phyloP scores from a whole-genome alignment of 331 rosid genomes.

The Pyracantha coccinea region DNA sequence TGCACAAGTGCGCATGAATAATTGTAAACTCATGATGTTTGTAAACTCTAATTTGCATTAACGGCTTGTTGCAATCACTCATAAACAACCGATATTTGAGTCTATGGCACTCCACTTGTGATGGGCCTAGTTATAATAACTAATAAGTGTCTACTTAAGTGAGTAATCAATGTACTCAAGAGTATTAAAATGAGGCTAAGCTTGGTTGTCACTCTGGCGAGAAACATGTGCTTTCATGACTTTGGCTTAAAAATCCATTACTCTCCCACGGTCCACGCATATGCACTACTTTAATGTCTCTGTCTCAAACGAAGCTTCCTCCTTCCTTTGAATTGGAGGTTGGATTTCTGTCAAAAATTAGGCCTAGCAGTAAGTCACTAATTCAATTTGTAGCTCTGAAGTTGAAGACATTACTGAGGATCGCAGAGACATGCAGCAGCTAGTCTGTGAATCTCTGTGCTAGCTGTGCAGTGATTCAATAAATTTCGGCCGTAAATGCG shows the following conservation, averaged over 20 bases:
- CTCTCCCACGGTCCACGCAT: background rate
- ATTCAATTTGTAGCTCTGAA: background rate
- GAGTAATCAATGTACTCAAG: background rate
- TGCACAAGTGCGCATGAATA: background rate
- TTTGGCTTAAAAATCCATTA: slow-evolving; percentile 2
- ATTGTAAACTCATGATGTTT: too few species aligned
- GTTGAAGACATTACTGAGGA: background rate
- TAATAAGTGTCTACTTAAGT: background rate
- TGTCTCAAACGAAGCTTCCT: background rate
- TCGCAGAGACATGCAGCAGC: background rate
- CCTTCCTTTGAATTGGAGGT: background rate
- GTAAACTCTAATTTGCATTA: too few species aligned
- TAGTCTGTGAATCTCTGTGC: background rate
- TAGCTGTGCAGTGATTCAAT: background rate
- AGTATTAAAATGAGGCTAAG: background rate
- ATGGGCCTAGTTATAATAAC: background rate
- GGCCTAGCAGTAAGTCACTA: background rate
- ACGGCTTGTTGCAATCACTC: too few species aligned
- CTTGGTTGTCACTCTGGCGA: slow-evolving; percentile 2
- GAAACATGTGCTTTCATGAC: slow-evolving; percentile 10
- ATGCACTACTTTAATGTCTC: background rate
- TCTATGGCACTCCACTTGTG: background rate
- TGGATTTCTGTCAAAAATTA: background rate
- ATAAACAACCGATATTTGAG: background rate
- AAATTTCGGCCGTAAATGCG: background rate